A percentile compares a stretch with the other conserved stretches of the same genome.
Evolutionary conservation across 495 filamentous ascomycete genomes (phyloP).

Genomic region (Glarea lozoyensis): DNA sequence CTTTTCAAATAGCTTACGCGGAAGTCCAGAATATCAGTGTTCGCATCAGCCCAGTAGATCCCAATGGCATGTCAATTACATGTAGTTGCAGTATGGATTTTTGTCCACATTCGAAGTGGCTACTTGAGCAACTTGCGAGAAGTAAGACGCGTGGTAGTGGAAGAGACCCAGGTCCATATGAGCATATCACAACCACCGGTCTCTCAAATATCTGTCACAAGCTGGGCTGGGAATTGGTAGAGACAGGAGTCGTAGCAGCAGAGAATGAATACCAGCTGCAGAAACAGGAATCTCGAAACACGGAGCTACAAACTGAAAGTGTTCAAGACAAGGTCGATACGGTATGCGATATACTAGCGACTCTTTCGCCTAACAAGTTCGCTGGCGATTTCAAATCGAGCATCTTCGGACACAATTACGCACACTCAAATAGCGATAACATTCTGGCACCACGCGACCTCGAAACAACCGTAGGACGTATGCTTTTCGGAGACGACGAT

Average conservation of each 20-base stretch:
- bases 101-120: constrained; percentile 17
- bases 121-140: constrained; percentile 10
- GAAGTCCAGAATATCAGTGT: constrained; percentile 14
- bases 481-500: constrained; percentile 16
- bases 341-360: constrained; percentile 21
- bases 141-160: neutral
- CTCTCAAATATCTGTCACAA: constrained; percentile 14
- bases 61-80: neutral
- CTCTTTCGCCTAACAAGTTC: constrained; percentile 7
- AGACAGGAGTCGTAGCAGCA: constrained; percentile 11
- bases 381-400: constrained; percentile 15
- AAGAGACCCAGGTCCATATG: constrained; percentile 5
- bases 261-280: constrained; percentile 15
- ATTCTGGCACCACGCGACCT: constrained; percentile 8
- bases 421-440: constrained; percentile 5
- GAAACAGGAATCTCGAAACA: constrained; percentile 6
- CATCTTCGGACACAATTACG: constrained; percentile 14
- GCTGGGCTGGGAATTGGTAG: constrained; percentile 19
- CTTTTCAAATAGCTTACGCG: constrained; percentile 20
- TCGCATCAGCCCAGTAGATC: neutral
- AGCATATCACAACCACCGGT: constrained; percentile 13
- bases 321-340: constrained; percentile 5
- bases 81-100: constrained; percentile 1
- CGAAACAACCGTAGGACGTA: constrained; percentile 11
- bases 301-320: constrained; percentile 6